These are phyloP conservation scores for Talaromyces nanjingensis DNA, from an alignment of 495 filamentous ascomycete species.

Conservation along the genomic window DNA sequence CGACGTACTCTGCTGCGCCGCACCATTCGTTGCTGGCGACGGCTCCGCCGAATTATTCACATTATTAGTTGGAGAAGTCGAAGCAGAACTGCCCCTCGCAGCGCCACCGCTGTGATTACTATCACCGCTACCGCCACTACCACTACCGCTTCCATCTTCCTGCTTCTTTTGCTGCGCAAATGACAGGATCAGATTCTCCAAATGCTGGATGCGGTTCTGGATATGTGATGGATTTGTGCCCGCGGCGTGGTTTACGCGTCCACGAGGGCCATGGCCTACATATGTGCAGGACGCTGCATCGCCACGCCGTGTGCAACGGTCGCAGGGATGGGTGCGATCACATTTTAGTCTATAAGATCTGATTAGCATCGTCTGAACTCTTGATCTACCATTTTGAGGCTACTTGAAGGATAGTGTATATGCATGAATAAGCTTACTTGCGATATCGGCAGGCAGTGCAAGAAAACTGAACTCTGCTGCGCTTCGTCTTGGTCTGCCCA, in stretches of 20 bases:
- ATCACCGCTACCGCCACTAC: neutral
- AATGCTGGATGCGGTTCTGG: conserved; percentile 43
- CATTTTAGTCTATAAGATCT: conserved; percentile 40
- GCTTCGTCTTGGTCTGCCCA: conserved; percentile 27
- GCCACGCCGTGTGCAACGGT: conserved; percentile 41
- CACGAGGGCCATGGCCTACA: conserved; percentile 30
- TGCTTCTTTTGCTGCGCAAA: conserved; percentile 29
- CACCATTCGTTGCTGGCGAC: conserved; percentile 54
- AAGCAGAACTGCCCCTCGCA: neutral
- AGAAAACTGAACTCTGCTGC: conserved; percentile 45
- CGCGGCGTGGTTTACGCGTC: conserved; percentile 23
- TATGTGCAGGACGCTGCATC: conserved; percentile 37
- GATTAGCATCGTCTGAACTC: neutral
- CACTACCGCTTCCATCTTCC: neutral
- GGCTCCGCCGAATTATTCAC: too few species aligned
- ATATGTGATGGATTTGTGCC: conserved; percentile 29
- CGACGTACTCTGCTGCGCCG: conserved; percentile 14
- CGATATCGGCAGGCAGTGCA: conserved; percentile 46
- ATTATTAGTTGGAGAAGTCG: neutral
- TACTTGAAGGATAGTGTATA: neutral
- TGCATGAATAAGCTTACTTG: conserved; percentile 32
- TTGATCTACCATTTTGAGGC: neutral
- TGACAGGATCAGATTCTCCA: conserved; percentile 45
- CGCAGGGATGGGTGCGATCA: conserved; percentile 43
- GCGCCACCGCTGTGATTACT: neutral